Percentiles rank a stretch among this genome's conserved stretches.
These are phyloP conservation scores for Colletotrichum chrysophilum DNA, from an alignment of 2,329 filamentous ascomycete genomes.

Conservation along the genomic window DNA sequence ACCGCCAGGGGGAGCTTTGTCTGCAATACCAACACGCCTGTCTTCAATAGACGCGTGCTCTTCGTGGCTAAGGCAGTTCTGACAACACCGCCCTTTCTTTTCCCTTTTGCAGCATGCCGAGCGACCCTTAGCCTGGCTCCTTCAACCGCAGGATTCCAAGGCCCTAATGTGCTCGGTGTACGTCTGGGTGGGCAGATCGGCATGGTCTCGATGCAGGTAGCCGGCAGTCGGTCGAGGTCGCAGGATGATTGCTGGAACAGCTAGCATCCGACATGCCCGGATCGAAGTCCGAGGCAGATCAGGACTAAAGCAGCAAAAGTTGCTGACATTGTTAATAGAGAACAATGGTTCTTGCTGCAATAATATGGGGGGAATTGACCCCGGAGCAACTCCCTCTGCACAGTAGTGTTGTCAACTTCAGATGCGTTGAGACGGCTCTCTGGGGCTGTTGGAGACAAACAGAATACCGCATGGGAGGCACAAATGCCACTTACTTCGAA, in stretches of 20 bases:
- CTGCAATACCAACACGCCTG: not conserved
- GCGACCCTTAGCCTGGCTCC: not conserved
- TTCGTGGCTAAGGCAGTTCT: not conserved
- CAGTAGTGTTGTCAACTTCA: not conserved
- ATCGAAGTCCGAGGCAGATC: not conserved
- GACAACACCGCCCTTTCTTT: not conserved
- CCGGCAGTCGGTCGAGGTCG: constrained; percentile 6
- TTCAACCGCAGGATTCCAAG: constrained; percentile 4
- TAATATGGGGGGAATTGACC: not conserved
- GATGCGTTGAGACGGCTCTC: not conserved
- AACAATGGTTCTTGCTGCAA: not conserved
- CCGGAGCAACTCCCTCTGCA: not conserved
- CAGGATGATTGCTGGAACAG: constrained; percentile 5
- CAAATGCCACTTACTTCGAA: not conserved
- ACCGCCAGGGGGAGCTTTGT: not conserved
- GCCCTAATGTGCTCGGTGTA: constrained; percentile 6
- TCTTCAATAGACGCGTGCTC: not conserved
- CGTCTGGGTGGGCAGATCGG: constrained; percentile 2
- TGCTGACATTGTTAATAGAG: not conserved
- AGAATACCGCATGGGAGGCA: not conserved
- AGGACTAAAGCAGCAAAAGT: not conserved
- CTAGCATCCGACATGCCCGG: not conserved
- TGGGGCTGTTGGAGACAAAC: not conserved
- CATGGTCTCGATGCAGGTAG: constrained; percentile 8
- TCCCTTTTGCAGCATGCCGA: not conserved